Evolutionary conservation across 768 basidiomycete species (phyloP).

Genomic region (Tulasnella calospora): DNA sequence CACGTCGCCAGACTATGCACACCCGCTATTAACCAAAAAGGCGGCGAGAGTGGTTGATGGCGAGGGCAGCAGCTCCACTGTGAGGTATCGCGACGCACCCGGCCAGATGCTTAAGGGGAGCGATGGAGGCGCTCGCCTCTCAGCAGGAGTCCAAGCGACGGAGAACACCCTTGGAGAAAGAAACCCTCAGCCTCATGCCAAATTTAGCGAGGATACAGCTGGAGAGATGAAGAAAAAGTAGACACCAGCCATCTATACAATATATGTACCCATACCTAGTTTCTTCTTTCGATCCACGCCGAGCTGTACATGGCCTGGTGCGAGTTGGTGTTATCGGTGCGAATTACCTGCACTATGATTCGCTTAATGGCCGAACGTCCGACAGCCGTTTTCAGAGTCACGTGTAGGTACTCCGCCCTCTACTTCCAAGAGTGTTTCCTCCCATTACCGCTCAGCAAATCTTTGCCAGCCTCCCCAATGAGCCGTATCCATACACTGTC

Average conservation of each 20-base stretch:
- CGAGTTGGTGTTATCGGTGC: neutral
- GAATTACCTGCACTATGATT: neutral
- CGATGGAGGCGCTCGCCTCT: neutral
- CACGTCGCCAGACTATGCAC: constrained; percentile 22
- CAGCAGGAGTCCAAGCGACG: neutral
- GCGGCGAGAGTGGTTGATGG: constrained; percentile 16
- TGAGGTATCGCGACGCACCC: constrained; percentile 15
- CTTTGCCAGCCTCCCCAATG: neutral
- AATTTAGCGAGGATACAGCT: neutral
- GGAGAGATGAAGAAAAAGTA: constrained; percentile 14
- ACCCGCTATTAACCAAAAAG: constrained; percentile 11
- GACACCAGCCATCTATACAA: neutral
- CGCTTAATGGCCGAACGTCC: neutral
- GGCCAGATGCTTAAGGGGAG: constrained; percentile 13
- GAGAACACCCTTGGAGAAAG: constrained; percentile 22
- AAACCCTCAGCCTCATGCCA: constrained; percentile 7
- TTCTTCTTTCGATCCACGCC: neutral
- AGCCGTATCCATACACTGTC: neutral
- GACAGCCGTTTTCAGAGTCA: constrained; percentile 1
- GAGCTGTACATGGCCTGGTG: neutral
- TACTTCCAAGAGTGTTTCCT: neutral
- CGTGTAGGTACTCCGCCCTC: neutral
- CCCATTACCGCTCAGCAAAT: neutral
- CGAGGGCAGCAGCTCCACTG: constrained; percentile 2
- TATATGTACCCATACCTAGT: neutral